Conservation (phyloP, 352 stramenopile genomes). For the Phytophthora foliorum region DNA sequence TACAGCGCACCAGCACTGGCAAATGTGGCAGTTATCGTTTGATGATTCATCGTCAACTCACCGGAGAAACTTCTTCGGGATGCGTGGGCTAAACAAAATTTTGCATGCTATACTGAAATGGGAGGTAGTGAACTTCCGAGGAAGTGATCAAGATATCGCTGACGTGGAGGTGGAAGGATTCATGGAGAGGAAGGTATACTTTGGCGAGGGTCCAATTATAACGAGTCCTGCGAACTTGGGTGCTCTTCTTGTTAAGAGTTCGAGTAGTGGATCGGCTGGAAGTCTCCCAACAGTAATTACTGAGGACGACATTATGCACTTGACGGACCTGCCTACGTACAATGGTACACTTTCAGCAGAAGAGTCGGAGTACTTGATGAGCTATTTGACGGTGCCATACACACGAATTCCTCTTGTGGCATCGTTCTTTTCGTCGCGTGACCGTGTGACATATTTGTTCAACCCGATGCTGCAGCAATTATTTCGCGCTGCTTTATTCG, state of each 20-base stretch:
- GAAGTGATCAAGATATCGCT: constrained; percentile 89
- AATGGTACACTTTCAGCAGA: constrained; percentile 95
- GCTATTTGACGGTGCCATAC: constrained; percentile 99
- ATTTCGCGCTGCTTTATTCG: constrained; percentile 91
- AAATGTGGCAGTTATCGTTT: constrained; percentile 92
- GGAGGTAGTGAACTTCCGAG: constrained; percentile 91
- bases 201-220: constrained; percentile 88
- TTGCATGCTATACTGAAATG: constrained; percentile 79
- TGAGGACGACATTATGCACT: constrained; percentile 98
- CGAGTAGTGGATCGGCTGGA: constrained; percentile 47
- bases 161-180: constrained; percentile 92
- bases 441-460: constrained; percentile 92
- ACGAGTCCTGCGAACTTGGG: constrained; percentile 80
- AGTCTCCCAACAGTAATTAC: constrained; percentile 72
- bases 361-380: constrained; percentile 98
- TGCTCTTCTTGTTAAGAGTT: constrained; percentile 63
- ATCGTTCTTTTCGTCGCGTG: constrained; percentile 96
- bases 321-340: constrained; percentile 97
- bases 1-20: constrained; percentile 78
- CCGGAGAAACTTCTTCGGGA: constrained; percentile 82
- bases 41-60: constrained; percentile 82
- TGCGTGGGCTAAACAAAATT: constrained; percentile 73
- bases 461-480: constrained; percentile 85
- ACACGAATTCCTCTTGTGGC: constrained; percentile 97
- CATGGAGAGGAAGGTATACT: constrained; percentile 89